Percentiles rank a stretch among this genome's conserved stretches.
Evolutionary conservation across 2,329 filamentous ascomycete species (phyloP).

Genomic region (Colletotrichum ledebouriae): DNA sequence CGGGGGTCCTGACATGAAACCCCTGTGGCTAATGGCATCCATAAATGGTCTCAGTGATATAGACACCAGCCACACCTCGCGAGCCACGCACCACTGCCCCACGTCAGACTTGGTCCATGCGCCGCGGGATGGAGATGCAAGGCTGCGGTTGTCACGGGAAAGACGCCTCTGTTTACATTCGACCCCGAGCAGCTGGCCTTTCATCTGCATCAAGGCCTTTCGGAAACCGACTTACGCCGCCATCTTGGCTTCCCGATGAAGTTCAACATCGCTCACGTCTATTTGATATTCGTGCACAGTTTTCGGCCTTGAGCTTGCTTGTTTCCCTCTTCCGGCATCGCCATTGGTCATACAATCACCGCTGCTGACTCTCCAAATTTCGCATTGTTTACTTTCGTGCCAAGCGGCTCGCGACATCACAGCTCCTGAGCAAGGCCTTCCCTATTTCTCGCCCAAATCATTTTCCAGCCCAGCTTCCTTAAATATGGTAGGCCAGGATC

Average conservation of each 20-base stretch:
- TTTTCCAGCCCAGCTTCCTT: slow-evolving; percentile 21
- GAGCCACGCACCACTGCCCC: slow-evolving; percentile 35
- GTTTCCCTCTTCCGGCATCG: slow-evolving; percentile 10
- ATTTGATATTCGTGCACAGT: neutral
- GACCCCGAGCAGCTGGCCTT: slow-evolving; percentile 22
- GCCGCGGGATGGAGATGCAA: slow-evolving; percentile 40
- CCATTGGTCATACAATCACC: slow-evolving; percentile 4
- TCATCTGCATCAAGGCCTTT: slow-evolving; percentile 22
- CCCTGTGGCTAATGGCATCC: slow-evolving; percentile 18
- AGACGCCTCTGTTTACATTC: slow-evolving; percentile 41
- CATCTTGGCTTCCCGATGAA: slow-evolving; percentile 9
- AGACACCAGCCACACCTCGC: slow-evolving; percentile 10
- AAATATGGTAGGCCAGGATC: slow-evolving; percentile 38
- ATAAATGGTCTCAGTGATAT: slow-evolving; percentile 3
- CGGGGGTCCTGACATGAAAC: slow-evolving; percentile 41
- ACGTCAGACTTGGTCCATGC: slow-evolving; percentile 14
- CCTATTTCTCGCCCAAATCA: slow-evolving; percentile 32
- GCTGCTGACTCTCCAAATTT: slow-evolving; percentile 36
- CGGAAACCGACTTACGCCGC: slow-evolving; percentile 15
- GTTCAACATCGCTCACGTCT: neutral
- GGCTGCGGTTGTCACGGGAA: slow-evolving; percentile 47
- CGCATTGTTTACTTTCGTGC: slow-evolving; percentile 41
- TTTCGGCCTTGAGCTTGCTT: slow-evolving; percentile 12
- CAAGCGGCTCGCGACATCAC: slow-evolving; percentile 35
- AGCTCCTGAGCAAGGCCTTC: slow-evolving; percentile 40